Conservation (phyloP, 768 basidiomycete species). For the Tylopilus sp. region DNA sequence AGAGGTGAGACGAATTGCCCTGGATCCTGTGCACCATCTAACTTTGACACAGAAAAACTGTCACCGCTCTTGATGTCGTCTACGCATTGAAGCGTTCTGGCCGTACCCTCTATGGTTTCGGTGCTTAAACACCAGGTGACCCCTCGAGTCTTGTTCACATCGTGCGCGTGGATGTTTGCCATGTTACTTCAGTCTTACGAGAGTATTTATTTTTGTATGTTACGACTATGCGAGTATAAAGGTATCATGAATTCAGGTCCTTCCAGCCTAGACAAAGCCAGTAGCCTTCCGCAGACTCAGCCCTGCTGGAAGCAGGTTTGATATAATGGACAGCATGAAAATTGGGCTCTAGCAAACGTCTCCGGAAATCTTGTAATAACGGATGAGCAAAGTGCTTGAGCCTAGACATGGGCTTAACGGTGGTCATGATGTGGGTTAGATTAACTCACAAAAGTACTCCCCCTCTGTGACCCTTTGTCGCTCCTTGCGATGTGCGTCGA, state of each 20-base stretch:
- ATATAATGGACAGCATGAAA: conserved; percentile 66
- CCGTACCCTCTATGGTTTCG: conserved; percentile 81
- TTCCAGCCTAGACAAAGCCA: conserved; percentile 81
- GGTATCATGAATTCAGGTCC: conserved; percentile 6
- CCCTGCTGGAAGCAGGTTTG: conserved; percentile 81
- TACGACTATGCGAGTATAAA: not conserved
- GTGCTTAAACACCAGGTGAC: conserved; percentile 43
- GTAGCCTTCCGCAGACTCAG: conserved; percentile 79
- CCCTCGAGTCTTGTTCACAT: no score
- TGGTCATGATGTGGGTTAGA: not conserved
- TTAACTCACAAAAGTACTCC: conserved; percentile 48
- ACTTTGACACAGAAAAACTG: conserved; percentile 55
- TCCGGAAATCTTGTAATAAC: conserved; percentile 59
- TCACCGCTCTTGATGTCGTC: conserved; percentile 83
- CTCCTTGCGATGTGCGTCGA: conserved; percentile 38
- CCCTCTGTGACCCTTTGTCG: conserved; percentile 40
- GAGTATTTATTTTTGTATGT: conserved; percentile 18
- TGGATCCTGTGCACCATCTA: not conserved
- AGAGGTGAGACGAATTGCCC: conserved; percentile 40
- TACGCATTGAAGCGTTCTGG: conserved; percentile 73
- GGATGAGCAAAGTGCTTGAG: conserved; percentile 87
- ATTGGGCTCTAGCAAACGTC: conserved; percentile 49
- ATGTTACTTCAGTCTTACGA: conserved; percentile 2
- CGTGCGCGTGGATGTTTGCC: not conserved
- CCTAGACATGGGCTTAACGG: conserved; percentile 36